Evolutionary conservation across 1,139 yeast genomes (phyloP), one percentile per base, ranked within the genome.

Genomic region (Candida sojae): DNA sequence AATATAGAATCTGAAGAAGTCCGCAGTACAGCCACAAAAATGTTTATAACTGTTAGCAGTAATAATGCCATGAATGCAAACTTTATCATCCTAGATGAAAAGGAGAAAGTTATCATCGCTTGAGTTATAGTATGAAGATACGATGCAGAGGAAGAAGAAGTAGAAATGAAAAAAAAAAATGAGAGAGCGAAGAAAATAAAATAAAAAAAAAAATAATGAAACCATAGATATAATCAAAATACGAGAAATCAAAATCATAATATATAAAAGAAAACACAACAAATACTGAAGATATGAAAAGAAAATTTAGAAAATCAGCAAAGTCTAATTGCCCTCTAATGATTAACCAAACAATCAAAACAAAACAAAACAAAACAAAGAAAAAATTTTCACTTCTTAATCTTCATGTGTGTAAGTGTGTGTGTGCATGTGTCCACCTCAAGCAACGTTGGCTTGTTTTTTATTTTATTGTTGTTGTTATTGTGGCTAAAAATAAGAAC

Each of bases 1-100:
- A 45, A 35, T 10, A 39, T 17, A 1, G 42, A 23, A 25, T 37
- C 31, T 11, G 44, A 29, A 7, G 46, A 33, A 5, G 45, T 37
- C 30, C 47, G 37, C 34, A 47, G 45, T 26, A 49, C 26, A n/a
- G 48, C 51, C 17, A 43, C 46, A 11, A 48, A 10, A 32, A 48
- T 35, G 37, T 50, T 50, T 11, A 43, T 34, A 6, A 43, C 6
- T n/a, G 53, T 50, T 12, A 50, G 36, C 34, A 40, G 32, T 13
- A 50, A 43, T 28, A 50, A 30, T 12, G 30, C 42, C 25, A 48
- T 35, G 13, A 48, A n/a, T 13, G 39, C 17, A 10, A 36, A 29
- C 28, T 33, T 28, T 4, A 26, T 33, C 38, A 29, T 34, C 26
- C 25, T 42, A 6, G 39, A 28, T 26, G 44, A 26, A 23, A 26